These are phyloP conservation scores for Carex arenaria DNA, from an alignment of 202 grass and related monocot genomes.

Conservation along the genomic window DNA sequence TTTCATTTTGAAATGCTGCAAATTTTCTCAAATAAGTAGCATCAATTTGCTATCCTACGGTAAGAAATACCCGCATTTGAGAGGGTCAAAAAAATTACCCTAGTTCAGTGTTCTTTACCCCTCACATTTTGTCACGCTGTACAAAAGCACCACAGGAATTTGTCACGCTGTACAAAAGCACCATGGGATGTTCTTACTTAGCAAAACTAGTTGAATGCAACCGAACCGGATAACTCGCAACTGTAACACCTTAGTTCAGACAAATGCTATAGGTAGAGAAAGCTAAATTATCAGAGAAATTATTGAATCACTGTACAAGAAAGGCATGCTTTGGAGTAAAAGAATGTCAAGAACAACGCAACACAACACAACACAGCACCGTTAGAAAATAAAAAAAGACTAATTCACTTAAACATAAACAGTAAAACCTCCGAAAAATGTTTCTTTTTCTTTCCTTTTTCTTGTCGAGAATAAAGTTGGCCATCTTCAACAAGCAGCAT, in stretches of 20 bases:
- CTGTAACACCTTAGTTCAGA: not conserved
- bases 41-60: no score
- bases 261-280: not conserved
- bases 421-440: not conserved
- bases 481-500: conserved; percentile 19
- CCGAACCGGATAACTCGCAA: not conserved
- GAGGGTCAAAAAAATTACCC: no score
- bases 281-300: not conserved
- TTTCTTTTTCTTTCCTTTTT: not conserved
- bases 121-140: no score
- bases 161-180: not conserved
- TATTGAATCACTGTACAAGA: conserved; percentile 16
- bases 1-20: not conserved
- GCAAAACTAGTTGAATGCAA: not conserved
- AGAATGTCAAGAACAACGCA: conserved; percentile 25
- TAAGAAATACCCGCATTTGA: no score
- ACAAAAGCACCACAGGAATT: no score
- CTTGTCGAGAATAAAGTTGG: not conserved
- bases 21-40: not conserved
- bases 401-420: conserved; percentile 2
- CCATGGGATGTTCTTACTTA: not conserved
- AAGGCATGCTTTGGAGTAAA: conserved; percentile 13
- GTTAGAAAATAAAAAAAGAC: conserved; percentile 21
- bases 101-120: no score
- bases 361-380: conserved; percentile 16